Evolutionary conservation across 164 flowering plant genomes (phyloP).

Genomic region (Stephania cephalantha): DNA sequence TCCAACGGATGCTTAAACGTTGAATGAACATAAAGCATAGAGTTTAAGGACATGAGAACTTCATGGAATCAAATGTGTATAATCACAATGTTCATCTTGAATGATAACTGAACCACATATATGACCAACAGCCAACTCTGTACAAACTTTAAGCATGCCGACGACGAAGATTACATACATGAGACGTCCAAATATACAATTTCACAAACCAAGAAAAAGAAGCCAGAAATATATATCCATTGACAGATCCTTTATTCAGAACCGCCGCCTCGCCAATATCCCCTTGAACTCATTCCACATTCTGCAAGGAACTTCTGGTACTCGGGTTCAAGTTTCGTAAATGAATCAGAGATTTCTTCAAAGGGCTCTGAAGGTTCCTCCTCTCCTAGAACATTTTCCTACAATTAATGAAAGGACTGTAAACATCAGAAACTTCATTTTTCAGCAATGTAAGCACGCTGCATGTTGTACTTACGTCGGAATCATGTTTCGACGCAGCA

Average conservation of each 20-base stretch:
- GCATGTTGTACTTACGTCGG: conserved; percentile 22
- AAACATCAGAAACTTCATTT: background rate
- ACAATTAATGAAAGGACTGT: conserved; percentile 5
- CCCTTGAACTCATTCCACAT: conserved; percentile 45
- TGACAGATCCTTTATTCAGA: conserved; percentile 8
- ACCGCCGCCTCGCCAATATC: conserved; percentile 45
- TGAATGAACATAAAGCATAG: background rate
- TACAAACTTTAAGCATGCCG: background rate
- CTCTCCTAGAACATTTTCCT: conserved; percentile 28
- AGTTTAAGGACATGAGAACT: background rate
- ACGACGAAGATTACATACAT: background rate
- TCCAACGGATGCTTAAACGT: too few species aligned
- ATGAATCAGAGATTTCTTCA: conserved; percentile 30
- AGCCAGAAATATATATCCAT: background rate
- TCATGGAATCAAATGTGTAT: background rate
- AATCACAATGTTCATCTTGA: background rate
- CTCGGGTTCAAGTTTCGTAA: conserved; percentile 37
- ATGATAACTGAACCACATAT: background rate
- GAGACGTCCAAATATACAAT: background rate
- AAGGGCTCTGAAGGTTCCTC: conserved; percentile 19
- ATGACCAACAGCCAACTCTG: background rate
- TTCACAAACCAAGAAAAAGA: background rate
- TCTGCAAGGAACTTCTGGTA: conserved; percentile 45
- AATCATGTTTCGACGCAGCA: conserved; percentile 23
- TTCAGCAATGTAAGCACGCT: background rate